These are phyloP conservation scores for Auriscalpium microsporum DNA, from an alignment of 768 basidiomycete species.

Conservation along the genomic window DNA sequence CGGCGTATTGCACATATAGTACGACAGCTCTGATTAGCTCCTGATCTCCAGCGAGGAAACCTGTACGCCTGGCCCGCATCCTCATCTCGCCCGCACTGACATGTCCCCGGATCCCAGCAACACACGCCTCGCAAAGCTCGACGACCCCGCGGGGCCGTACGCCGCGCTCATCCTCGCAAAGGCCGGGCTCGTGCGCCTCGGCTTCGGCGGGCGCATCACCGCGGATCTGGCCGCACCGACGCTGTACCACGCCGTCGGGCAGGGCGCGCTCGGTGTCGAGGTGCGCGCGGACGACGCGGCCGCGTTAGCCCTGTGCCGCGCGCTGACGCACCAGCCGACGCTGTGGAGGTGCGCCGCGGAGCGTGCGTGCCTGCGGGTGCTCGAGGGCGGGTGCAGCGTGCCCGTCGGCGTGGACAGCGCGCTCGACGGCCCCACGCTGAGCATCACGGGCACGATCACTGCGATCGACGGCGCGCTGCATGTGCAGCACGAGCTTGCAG, in stretches of 20 bases:
- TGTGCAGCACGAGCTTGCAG: slow-evolving; percentile 54
- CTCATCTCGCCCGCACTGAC: not conserved
- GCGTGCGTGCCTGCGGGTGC: slow-evolving; percentile 74
- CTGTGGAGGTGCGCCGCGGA: slow-evolving; percentile 76
- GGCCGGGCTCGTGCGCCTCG: slow-evolving; percentile 81
- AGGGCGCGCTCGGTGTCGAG: slow-evolving; percentile 88
- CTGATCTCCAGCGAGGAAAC: slow-evolving; percentile 61
- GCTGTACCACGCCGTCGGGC: slow-evolving; percentile 85
- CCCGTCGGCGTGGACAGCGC: slow-evolving; percentile 77
- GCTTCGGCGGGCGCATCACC: slow-evolving; percentile 67
- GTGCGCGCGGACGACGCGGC: slow-evolving; percentile 59
- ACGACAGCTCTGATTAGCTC: not conserved
- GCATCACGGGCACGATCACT: slow-evolving; percentile 77
- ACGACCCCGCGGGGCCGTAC: slow-evolving; percentile 71
- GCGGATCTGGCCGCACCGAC: slow-evolving; percentile 64
- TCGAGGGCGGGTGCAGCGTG: slow-evolving; percentile 97
- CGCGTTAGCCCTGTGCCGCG: slow-evolving; percentile 53
- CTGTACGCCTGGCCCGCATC: slow-evolving; percentile 44
- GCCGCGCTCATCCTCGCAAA: slow-evolving; percentile 88
- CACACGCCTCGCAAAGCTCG: slow-evolving; percentile 87
- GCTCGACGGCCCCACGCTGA: slow-evolving; percentile 35
- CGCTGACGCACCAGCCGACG: slow-evolving; percentile 69
- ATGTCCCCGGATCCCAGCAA: slow-evolving; percentile 40
- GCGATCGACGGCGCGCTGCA: slow-evolving; percentile 66
- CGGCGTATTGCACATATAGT: not conserved